Evolutionary conservation across 768 basidiomycete species (phyloP), one percentile per base, ranked within the genome.

Genomic region (Coprinopsis sp.): DNA sequence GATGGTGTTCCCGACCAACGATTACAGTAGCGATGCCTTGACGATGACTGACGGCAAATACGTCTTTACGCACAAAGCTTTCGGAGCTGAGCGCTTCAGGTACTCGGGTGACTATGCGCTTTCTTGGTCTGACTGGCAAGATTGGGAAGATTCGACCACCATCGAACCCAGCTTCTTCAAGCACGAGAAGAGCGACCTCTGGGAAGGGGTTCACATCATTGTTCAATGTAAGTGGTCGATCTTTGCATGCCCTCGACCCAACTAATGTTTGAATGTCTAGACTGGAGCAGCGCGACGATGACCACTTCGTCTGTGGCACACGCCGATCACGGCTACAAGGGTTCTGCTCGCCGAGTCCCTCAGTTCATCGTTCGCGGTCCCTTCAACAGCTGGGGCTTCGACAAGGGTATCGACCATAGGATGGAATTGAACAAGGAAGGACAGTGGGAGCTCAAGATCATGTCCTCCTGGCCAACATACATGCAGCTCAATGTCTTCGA

Each of bases 361-460:
- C 91, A 93, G 56, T 73, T 94, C 55, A 68, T 96, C 44, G 87
- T 82, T 34, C 85, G 93, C 55, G 93, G 93, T 38, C 81, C 84
- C 0, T 96, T 90, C 77, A 96, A 96, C 58, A 66, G 76, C 28
- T 96, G 91, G 91, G 93, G 93, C 46, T 92, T 81, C 61, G 93
- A 96, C 68, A 71, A 81, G 47, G 93, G 93, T 57, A 77, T 91
- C 33, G 53, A 78, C 1, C 76, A 87, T 31, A 55, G 76, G 52
- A 90, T 95, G 85, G 66, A 64, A 23, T 78, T 81, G 47, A 74
- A 74, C 38, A 64, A 68, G 6, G 75, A 89, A 37, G 77, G 83
- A 41, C 70, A 72, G 40, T 95, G 92, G 91, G 82, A 89, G 51
- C 74, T 93, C 37, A 85, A 91, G 63, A 83, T 95, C 59, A 92